phyloP scores from a whole-genome alignment of 208 protist species.

The Tritrichomonas foetus region DNA sequence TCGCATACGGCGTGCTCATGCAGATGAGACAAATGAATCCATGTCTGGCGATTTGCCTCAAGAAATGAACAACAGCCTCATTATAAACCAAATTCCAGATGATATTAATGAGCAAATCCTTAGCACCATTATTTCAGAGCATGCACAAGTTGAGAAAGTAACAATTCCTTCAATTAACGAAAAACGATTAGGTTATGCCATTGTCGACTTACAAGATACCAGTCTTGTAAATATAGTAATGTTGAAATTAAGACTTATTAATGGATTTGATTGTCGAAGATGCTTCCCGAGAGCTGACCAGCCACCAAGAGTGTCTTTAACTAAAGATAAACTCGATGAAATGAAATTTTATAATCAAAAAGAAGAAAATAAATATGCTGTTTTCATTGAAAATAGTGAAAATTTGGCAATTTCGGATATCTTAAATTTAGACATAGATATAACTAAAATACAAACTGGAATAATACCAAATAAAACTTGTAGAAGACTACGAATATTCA shows the following conservation, averaged over 20 bases:
- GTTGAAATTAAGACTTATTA: neutral
- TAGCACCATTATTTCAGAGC: neutral
- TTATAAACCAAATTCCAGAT: neutral
- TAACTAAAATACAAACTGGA: neutral
- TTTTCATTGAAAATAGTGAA: neutral
- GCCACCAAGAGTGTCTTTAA: neutral
- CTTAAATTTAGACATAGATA: conserved; percentile 4
- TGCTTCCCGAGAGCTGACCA: neutral
- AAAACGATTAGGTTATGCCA: neutral
- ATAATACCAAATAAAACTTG: neutral
- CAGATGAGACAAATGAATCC: neutral
- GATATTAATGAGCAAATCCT: neutral
- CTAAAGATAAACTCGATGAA: neutral
- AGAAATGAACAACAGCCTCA: neutral
- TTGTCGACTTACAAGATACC: neutral
- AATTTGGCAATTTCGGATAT: neutral
- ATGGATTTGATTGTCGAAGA: neutral
- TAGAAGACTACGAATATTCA: neutral
- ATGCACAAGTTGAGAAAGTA: neutral
- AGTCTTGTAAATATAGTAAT: neutral
- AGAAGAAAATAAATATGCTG: neutral
- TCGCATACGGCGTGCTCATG: neutral
- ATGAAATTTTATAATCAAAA: neutral
- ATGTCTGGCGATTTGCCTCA: neutral
- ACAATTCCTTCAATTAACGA: neutral